These are phyloP conservation scores for Gillenia trifoliata DNA, from an alignment of 306 rosid genomes.

Conservation along the genomic window DNA sequence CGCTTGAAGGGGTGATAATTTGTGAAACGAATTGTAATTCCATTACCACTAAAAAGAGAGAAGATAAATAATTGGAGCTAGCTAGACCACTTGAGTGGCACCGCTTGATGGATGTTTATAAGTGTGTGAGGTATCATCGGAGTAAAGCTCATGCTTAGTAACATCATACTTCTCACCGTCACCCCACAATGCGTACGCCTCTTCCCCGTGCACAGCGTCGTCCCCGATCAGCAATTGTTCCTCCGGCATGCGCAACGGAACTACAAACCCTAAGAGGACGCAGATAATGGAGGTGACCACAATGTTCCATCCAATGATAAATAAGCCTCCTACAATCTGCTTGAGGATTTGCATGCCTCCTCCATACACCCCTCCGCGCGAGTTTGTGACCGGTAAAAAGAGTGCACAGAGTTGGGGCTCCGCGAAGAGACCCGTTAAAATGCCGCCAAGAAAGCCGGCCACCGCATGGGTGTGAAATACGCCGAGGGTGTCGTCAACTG, in stretches of 20 bases:
- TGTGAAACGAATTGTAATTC: too few relatives aligned
- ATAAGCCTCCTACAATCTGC: conserved; percentile 42
- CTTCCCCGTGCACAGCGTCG: conserved; percentile 60
- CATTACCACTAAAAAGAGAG: too few relatives aligned
- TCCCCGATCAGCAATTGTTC: conserved; percentile 54
- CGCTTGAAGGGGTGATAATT: too few relatives aligned
- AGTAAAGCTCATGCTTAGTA: neutral
- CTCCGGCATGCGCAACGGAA: conserved; percentile 51
- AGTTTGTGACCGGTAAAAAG: conserved; percentile 30
- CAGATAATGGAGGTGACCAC: conserved; percentile 50
- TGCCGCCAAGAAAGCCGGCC: conserved; percentile 50
- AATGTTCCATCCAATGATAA: conserved; percentile 47
- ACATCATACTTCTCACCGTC: conserved; percentile 42
- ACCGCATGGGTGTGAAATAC: conserved; percentile 66
- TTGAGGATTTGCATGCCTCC: conserved; percentile 50
- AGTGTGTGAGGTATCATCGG: neutral
- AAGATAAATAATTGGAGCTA: too few relatives aligned
- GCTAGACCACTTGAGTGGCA: conserved; percentile 4
- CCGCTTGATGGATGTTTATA: neutral
- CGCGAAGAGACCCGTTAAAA: conserved; percentile 51
- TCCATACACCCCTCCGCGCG: conserved; percentile 42
- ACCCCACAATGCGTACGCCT: conserved; percentile 62
- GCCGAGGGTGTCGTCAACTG: conserved; percentile 56
- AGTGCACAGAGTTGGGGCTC: conserved; percentile 39
- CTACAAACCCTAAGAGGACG: conserved; percentile 3